Evolutionary conservation across 768 basidiomycete genomes (phyloP).

Genomic region (Boletus rubescentipes): DNA sequence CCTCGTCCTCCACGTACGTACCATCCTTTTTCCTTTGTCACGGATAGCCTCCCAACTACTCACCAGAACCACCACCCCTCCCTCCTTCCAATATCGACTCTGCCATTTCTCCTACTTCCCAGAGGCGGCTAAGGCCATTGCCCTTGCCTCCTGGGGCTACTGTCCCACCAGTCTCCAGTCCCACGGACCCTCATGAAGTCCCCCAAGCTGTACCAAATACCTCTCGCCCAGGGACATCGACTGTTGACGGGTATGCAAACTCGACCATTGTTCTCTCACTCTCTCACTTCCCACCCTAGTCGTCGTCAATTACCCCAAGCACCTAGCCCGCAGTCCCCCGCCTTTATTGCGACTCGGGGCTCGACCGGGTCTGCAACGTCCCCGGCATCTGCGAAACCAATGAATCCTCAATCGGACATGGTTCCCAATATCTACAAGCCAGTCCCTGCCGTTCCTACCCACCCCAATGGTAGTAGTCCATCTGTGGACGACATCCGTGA

Average conservation of each 20-base stretch:
- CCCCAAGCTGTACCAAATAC: slow-evolving; percentile 6
- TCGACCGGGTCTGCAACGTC: slow-evolving; percentile 24
- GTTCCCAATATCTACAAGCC: slow-evolving; percentile 30
- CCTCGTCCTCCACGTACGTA: slow-evolving; percentile 27
- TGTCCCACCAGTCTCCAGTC: slow-evolving; percentile 9
- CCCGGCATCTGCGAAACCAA: slow-evolving; percentile 18
- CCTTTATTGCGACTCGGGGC: slow-evolving; percentile 14
- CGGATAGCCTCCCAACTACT: background rate
- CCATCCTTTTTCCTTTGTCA: background rate
- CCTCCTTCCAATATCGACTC: slow-evolving; percentile 19
- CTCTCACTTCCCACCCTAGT: slow-evolving; percentile 12
- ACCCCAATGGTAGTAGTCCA: slow-evolving; percentile 8
- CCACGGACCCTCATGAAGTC: slow-evolving; percentile 19
- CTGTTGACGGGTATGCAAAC: slow-evolving; percentile 23
- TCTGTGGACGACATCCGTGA: slow-evolving; percentile 23
- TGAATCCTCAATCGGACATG: slow-evolving; percentile 17
- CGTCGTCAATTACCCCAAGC: slow-evolving; percentile 32
- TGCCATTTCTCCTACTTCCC: slow-evolving; percentile 30
- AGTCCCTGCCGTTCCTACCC: slow-evolving; percentile 28
- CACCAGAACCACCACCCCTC: slow-evolving; percentile 15
- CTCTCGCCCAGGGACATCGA: slow-evolving; percentile 28
- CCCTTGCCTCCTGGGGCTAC: slow-evolving; percentile 28
- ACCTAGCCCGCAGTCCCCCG: slow-evolving; percentile 18
- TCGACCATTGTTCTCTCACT: background rate
- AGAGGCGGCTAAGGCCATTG: slow-evolving; percentile 29